Conservation (phyloP, 2,329 filamentous ascomycete genomes). For the Ramularia endophylla region DNA sequence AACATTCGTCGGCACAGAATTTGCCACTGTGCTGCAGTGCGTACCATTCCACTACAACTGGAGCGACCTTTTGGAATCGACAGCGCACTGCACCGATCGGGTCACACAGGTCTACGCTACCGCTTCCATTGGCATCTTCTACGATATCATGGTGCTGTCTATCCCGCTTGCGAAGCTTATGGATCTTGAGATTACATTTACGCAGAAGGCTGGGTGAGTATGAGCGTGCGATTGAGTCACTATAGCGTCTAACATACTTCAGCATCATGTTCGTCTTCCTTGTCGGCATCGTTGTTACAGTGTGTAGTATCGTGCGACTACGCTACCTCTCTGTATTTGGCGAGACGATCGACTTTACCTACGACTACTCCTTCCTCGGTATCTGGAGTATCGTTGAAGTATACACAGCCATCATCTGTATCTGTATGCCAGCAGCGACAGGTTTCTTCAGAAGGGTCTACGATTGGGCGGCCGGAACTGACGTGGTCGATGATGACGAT, state of each 20-base stretch:
- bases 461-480: slow-evolving; percentile 9
- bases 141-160: slow-evolving; percentile 6
- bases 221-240: not conserved
- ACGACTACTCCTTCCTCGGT: slow-evolving; percentile 15
- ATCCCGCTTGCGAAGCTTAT: slow-evolving; percentile 16
- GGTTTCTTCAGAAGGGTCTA: slow-evolving; percentile 8
- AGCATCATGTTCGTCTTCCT: slow-evolving; percentile 10
- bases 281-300: slow-evolving; percentile 19
- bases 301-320: slow-evolving; percentile 19
- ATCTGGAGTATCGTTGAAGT: slow-evolving; percentile 19
- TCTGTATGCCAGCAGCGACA: slow-evolving; percentile 17
- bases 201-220: not conserved
- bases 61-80: not conserved
- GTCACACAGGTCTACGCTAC: not conserved
- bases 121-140: slow-evolving; percentile 4
- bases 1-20: slow-evolving; percentile 5
- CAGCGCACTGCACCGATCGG: slow-evolving; percentile 3
- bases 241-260: not conserved
- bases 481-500: not conserved
- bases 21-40: slow-evolving; percentile 8
- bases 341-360: slow-evolving; percentile 12
- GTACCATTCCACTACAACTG: slow-evolving; percentile 6
- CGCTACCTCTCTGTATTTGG: slow-evolving; percentile 4
- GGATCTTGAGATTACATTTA: not conserved
- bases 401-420: slow-evolving; percentile 17